Base-by-base conservation (phyloP, 257 asterid genomes). In the Solanum neorickii region DNA sequence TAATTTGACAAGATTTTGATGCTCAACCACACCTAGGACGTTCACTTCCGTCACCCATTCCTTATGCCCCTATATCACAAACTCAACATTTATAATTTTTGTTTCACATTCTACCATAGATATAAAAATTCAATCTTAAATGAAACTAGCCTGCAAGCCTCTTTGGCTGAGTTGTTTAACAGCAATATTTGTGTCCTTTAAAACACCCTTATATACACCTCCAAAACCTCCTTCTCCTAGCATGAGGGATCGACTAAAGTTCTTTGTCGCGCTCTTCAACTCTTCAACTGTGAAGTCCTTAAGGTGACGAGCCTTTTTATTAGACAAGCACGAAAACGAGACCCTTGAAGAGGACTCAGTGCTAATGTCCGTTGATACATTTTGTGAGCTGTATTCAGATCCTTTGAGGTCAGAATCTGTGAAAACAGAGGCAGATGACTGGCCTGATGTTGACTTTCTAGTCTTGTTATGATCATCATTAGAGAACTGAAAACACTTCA, bases 1-100 rank as follows among this genome's bases (percentile, higher is more conserved):
- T 14, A 96, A 97, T 86, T 93, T 94, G 31, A 96, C 99, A n/a
- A 96, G 98, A 91, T 95, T 95, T 27, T 90, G 94, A 88, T 96
- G 98, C 39, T 96, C 96, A 44, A 93, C 99, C 5, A 96, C 87
- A 39, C 99, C 99, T 23, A 96, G 95, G 33, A 96, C 95, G 29
- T 94, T 95, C 42, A 96, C 99, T 89, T 96, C 98, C 12, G 98
- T 96, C 91, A 95, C 95, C 98, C 99, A 96, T 89, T 96, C 99
- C 90, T 96, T 96, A 89, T 95, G 99, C 75, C 99, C 99, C 99
- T 96, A 52, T 25, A 44, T 39, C 42, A 39, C 35, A 37, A 83
- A 62, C 14, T 66, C 59, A 59, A 62, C 1, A 37, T 6, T 44
- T 18, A 9, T 33, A 33, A 33, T 60, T 33, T 60, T 9, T 60